Evolutionary conservation across 176 grass and related monocot species (phyloP).

Genomic region (Musa schizocarpa): DNA sequence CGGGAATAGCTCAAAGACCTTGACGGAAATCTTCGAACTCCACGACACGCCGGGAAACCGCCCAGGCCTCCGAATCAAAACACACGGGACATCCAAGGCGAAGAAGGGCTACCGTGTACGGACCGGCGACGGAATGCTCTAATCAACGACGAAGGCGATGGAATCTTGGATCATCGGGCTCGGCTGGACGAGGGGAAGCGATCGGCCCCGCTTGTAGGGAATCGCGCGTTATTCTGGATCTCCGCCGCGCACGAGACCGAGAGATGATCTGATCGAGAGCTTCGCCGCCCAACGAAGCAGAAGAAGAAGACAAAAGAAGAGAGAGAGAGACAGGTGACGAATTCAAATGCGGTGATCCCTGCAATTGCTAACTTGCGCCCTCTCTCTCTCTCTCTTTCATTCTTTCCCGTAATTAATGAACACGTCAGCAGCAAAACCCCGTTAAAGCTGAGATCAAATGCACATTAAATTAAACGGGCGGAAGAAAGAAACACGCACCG

Average conservation of each 20-base stretch:
- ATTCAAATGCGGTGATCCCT: slow-evolving; percentile 8
- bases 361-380: slow-evolving; percentile 13
- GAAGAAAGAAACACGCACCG: no score
- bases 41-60: not conserved
- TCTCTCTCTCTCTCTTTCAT: not conserved
- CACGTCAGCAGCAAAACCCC: not conserved
- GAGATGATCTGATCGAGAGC: not conserved
- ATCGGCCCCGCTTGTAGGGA: not conserved
- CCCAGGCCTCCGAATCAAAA: not conserved
- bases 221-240: slow-evolving; percentile 2
- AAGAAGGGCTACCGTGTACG: slow-evolving; percentile 1
- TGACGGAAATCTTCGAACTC: not conserved
- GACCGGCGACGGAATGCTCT: slow-evolving; percentile 6
- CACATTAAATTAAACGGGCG: no score
- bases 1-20: slow-evolving; percentile 3
- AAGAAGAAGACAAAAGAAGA: not conserved
- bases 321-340: slow-evolving; percentile 1
- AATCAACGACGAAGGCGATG: not conserved
- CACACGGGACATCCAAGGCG: not conserved
- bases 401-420: not conserved
- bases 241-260: not conserved
- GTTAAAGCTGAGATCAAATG: no score
- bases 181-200: slow-evolving; percentile 5
- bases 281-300: not conserved
- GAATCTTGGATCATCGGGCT: slow-evolving; percentile 16